Evolutionary conservation across 1,139 yeast genomes (phyloP).

Genomic region (Suhomyces chickasaworum): DNA sequence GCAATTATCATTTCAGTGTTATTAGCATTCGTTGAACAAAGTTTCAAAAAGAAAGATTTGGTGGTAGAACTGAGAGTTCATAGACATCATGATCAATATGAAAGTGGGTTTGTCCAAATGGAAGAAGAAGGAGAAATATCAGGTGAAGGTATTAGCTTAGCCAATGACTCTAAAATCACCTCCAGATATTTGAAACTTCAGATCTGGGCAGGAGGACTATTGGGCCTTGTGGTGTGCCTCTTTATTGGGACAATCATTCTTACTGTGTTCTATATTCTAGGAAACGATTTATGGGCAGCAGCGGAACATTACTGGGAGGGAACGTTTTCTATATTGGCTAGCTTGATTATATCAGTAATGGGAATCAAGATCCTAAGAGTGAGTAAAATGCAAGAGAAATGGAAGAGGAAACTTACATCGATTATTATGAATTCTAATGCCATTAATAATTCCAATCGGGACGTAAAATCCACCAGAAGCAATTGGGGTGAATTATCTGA

Average conservation of each 20-base stretch:
- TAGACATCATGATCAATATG: neutral
- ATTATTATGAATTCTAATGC: constrained; percentile 13
- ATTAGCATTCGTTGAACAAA: constrained; percentile 44
- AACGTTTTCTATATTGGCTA: constrained; percentile 45
- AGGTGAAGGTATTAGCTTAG: neutral
- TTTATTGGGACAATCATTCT: constrained; percentile 40
- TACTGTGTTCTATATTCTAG: constrained; percentile 39
- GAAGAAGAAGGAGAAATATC: neutral
- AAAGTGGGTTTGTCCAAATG: neutral
- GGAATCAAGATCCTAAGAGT: constrained; percentile 47
- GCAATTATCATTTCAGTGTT: constrained; percentile 50
- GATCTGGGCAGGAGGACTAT: constrained; percentile 47
- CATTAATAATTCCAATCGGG: constrained; percentile 10
- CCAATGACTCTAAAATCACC: neutral
- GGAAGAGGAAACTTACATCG: constrained; percentile 65
- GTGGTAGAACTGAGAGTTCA: neutral
- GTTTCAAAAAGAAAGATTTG: constrained; percentile 22
- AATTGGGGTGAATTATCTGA: constrained; percentile 22
- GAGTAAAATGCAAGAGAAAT: constrained; percentile 76
- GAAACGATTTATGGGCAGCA: constrained; percentile 45
- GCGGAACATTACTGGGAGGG: constrained; percentile 55
- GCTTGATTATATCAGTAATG: constrained; percentile 48
- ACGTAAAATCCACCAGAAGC: neutral
- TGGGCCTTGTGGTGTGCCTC: constrained; percentile 41
- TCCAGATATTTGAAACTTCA: constrained; percentile 33